Conservation (phyloP, 805 yeast species). For the Torulaspora franciscae region DNA sequence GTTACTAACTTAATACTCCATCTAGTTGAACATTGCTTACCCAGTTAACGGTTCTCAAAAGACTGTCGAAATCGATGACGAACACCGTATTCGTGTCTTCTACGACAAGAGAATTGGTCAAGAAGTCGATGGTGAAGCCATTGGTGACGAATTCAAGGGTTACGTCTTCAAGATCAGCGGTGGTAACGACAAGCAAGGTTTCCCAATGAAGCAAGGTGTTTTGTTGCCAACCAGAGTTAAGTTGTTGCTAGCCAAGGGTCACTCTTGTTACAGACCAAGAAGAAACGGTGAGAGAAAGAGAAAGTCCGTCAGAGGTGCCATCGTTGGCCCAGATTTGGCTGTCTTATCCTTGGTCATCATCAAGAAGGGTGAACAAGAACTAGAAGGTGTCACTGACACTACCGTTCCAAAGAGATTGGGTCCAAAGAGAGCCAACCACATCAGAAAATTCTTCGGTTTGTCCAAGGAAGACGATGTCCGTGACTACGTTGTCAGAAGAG, state of each 20-base stretch:
- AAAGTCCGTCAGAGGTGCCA: slow-evolving; percentile 99
- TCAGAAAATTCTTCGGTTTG: slow-evolving; percentile 98
- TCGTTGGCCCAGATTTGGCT: slow-evolving; percentile 94
- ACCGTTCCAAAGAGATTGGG: slow-evolving; percentile 98
- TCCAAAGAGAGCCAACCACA: slow-evolving; percentile 99
- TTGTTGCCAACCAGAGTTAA: slow-evolving; percentile 99
- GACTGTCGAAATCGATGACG: slow-evolving; percentile 96
- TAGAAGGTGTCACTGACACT: slow-evolving; percentile 91
- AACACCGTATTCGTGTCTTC: slow-evolving; percentile 96
- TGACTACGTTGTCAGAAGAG: slow-evolving; percentile 95
- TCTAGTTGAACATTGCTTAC: slow-evolving; percentile 95
- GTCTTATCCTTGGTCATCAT: slow-evolving; percentile 88
- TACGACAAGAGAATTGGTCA: slow-evolving; percentile 99
- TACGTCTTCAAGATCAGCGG: slow-evolving; percentile 98
- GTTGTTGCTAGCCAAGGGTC: slow-evolving; percentile 87
- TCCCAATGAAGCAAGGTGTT: slow-evolving; percentile 99
- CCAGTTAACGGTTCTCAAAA: slow-evolving; percentile 99
- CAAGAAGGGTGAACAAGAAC: slow-evolving; percentile 96
- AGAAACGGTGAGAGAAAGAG: slow-evolving; percentile 99
- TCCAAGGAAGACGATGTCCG: slow-evolving; percentile 47
- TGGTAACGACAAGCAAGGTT: slow-evolving; percentile 99
- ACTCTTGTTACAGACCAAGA: slow-evolving; percentile 99
- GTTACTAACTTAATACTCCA: slow-evolving; percentile 22
- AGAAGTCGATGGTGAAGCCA: slow-evolving; percentile 97
- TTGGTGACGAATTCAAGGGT: slow-evolving; percentile 99